phyloP scores from a whole-genome alignment of 2,329 filamentous ascomycete genomes.

The Gremmenia infestans region DNA sequence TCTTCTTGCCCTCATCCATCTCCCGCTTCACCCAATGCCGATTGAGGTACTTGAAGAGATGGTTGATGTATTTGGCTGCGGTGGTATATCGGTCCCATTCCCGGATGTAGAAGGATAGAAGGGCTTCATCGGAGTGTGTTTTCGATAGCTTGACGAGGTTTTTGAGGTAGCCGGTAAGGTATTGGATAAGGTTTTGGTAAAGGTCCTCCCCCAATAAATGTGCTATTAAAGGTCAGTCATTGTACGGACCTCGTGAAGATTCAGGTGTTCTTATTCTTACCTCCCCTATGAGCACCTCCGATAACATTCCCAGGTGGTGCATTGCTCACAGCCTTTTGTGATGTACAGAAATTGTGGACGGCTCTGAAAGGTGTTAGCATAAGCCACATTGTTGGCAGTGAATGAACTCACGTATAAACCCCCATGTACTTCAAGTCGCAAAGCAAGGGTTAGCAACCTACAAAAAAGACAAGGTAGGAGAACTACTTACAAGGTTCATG shows the following conservation, averaged over 20 bases:
- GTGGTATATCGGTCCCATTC: slow-evolving; percentile 96
- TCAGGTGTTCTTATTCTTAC: slow-evolving; percentile 37
- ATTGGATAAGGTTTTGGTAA: slow-evolving; percentile 84
- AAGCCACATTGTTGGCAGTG: slow-evolving; percentile 6
- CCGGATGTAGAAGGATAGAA: slow-evolving; percentile 88
- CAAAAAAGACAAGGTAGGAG: not conserved
- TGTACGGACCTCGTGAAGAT: slow-evolving; percentile 5
- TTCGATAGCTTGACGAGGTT: slow-evolving; percentile 66
- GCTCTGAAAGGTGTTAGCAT: slow-evolving; percentile 52
- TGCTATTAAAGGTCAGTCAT: slow-evolving; percentile 46
- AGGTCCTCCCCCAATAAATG: slow-evolving; percentile 94
- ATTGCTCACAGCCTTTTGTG: slow-evolving; percentile 81
- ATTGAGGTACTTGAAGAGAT: slow-evolving; percentile 93
- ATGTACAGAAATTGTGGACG: slow-evolving; percentile 98
- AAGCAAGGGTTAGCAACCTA: slow-evolving; percentile 3
- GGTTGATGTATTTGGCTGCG: slow-evolving; percentile 95
- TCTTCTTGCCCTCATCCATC: slow-evolving; percentile 98
- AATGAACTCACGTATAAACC: slow-evolving; percentile 70
- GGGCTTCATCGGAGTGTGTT: slow-evolving; percentile 80
- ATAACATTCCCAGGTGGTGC: slow-evolving; percentile 37
- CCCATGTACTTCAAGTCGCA: slow-evolving; percentile 71
- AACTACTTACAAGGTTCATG: slow-evolving; percentile 67
- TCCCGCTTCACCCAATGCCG: slow-evolving; percentile 98
- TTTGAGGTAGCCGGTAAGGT: slow-evolving; percentile 74
- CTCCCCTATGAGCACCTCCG: slow-evolving; percentile 63